phyloP scores from a whole-genome alignment of 495 filamentous ascomycete species.

The Xylaria nigripes region DNA sequence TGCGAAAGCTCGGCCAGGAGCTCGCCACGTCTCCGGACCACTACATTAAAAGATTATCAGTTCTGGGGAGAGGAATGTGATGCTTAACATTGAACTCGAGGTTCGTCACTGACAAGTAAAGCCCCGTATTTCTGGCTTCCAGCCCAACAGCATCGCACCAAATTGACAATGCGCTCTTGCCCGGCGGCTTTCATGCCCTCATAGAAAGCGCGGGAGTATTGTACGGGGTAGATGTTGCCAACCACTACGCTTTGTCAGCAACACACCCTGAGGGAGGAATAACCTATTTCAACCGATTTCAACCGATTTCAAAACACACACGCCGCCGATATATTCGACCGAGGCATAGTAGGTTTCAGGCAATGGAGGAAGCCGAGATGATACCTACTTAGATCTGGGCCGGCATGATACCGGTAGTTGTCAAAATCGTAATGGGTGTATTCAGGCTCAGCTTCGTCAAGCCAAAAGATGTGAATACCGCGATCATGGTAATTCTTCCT shows the following conservation, averaged over 20 bases:
- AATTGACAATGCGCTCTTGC: constrained; percentile 40
- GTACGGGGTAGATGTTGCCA: constrained; percentile 48
- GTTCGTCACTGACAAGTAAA: constrained; percentile 27
- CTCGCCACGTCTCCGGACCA: constrained; percentile 54
- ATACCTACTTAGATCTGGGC: constrained; percentile 34
- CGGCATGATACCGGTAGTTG: constrained; percentile 48
- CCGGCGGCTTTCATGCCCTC: constrained; percentile 42
- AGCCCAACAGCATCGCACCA: constrained; percentile 52
- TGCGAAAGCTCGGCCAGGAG: constrained; percentile 46
- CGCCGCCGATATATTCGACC: too few relatives aligned
- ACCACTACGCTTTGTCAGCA: constrained; percentile 18
- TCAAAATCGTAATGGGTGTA: constrained; percentile 53
- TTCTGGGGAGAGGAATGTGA: too few relatives aligned
- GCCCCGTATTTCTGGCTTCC: constrained; percentile 53
- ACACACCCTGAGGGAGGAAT: too few relatives aligned
- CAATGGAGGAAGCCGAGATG: not conserved
- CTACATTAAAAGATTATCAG: not conserved
- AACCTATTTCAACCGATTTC: too few relatives aligned
- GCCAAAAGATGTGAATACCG: constrained; percentile 53
- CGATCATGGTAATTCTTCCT: constrained; percentile 49
- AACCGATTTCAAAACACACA: too few relatives aligned
- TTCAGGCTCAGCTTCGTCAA: constrained; percentile 55
- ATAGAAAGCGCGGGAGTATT: constrained; percentile 49
- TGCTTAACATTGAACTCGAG: not conserved
- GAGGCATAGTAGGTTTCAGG: not conserved